phyloP scores from a whole-genome alignment of 768 basidiomycete species.

The Tulasnella sp. region DNA sequence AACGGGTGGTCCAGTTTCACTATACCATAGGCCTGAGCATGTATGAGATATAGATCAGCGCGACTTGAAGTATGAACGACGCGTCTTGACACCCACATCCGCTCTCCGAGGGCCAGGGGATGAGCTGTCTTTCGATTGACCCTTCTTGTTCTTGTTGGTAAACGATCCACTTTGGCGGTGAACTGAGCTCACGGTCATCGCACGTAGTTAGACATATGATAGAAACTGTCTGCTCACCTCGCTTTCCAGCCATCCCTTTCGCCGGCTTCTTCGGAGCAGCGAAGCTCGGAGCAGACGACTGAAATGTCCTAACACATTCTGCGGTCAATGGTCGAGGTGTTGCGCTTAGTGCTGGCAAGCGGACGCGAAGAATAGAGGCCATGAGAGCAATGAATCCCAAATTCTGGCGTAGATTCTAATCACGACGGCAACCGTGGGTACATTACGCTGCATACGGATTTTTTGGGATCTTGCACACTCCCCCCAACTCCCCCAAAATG shows the following conservation, averaged over 20 bases:
- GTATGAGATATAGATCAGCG: too few relatives aligned
- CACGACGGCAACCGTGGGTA: too few relatives aligned
- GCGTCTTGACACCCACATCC: not conserved
- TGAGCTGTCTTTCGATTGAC: too few relatives aligned
- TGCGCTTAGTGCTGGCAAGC: not conserved
- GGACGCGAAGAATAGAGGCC: not conserved
- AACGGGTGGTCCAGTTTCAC: conserved; percentile 12
- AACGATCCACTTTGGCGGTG: too few relatives aligned
- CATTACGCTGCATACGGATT: too few relatives aligned
- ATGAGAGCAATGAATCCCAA: too few relatives aligned
- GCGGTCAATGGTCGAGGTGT: not conserved
- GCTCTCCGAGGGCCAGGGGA: not conserved
- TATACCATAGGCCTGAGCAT: not conserved
- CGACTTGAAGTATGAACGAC: too few relatives aligned
- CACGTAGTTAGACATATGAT: too few relatives aligned
- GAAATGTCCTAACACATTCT: not conserved
- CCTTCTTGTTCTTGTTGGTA: too few relatives aligned
- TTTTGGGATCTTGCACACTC: not conserved
- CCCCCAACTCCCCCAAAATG: conserved; percentile 6
- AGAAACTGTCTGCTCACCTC: not conserved
- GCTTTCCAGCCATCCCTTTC: not conserved
- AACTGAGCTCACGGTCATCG: too few relatives aligned
- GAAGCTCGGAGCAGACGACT: not conserved
- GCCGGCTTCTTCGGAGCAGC: not conserved
- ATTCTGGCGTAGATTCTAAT: too few relatives aligned